These are phyloP conservation scores for Anthracocystis setariae DNA, from an alignment of 1,284 basidiomycete species.

Conservation along the genomic window DNA sequence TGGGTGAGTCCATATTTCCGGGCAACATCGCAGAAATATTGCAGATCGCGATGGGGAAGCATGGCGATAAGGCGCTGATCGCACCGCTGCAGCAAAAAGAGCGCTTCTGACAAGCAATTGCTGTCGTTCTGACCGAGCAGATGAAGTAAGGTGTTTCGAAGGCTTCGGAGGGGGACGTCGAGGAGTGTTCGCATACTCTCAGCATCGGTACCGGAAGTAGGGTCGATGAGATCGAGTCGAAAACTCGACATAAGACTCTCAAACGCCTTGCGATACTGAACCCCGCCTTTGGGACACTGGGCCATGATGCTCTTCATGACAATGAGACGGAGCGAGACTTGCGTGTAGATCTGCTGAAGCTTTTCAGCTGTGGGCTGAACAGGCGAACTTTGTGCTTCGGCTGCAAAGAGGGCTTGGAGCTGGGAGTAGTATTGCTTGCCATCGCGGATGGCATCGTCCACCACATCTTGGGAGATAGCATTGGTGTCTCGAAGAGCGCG, in stretches of 20 bases:
- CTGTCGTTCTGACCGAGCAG: constrained; percentile 22
- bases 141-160: constrained; percentile 21
- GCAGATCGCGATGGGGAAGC: constrained; percentile 21
- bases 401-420: constrained; percentile 7
- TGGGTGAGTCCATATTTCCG: background rate
- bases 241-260: constrained; percentile 33
- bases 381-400: constrained; percentile 1
- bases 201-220: background rate
- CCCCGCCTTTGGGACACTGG: constrained; percentile 21
- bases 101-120: constrained; percentile 8
- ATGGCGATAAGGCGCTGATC: constrained; percentile 34
- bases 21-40: constrained; percentile 29
- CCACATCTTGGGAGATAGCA: constrained; percentile 25
- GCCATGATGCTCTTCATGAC: constrained; percentile 31
- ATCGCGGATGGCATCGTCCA: constrained; percentile 31
- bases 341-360: constrained; percentile 31
- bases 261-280: constrained; percentile 35
- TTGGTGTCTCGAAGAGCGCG: constrained; percentile 37
- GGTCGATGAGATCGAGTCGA: constrained; percentile 31
- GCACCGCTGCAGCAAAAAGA: constrained; percentile 25
- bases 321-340: constrained; percentile 36
- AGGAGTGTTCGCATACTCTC: constrained; percentile 5
- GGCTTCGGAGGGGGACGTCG: constrained; percentile 18
- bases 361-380: constrained; percentile 7
- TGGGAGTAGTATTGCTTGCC: constrained; percentile 18